Evolutionary conservation across 495 filamentous ascomycete genomes (phyloP).

Genomic region (Viridothelium virens): DNA sequence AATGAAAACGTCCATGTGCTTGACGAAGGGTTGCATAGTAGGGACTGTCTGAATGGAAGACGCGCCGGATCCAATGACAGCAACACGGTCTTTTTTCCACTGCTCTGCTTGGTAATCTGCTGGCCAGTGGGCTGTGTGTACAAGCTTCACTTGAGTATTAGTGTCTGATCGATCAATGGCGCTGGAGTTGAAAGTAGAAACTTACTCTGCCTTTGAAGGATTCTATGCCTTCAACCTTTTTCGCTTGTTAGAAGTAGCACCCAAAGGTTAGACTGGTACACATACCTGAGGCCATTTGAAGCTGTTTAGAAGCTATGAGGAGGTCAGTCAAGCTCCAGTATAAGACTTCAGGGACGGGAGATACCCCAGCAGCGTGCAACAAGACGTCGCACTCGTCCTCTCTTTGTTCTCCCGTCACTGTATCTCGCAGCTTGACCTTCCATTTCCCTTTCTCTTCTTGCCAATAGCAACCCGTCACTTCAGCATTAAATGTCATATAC

Average conservation of each 20-base stretch:
- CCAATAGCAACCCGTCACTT: constrained; percentile 32
- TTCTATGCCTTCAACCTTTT: constrained; percentile 26
- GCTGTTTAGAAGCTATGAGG: constrained; percentile 28
- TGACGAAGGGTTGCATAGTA: constrained; percentile 32
- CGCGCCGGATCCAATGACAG: constrained; percentile 35
- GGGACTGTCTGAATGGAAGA: constrained; percentile 39
- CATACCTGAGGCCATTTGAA: constrained; percentile 29
- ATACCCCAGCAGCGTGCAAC: constrained; percentile 27
- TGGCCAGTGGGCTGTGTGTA: constrained; percentile 47
- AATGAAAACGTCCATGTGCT: constrained; percentile 35
- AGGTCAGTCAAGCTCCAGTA: neutral
- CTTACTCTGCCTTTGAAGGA: constrained; percentile 33
- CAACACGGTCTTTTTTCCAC: constrained; percentile 43
- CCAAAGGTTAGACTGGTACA: neutral
- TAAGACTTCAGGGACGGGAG: neutral
- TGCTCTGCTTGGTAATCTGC: constrained; percentile 48
- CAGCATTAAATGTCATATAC: constrained; percentile 34
- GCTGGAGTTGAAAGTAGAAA: neutral
- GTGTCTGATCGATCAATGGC: neutral
- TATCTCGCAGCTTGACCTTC: constrained; percentile 30
- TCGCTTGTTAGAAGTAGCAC: neutral
- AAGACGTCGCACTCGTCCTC: constrained; percentile 33
- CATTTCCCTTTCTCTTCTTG: constrained; percentile 31
- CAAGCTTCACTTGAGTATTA: constrained; percentile 31
- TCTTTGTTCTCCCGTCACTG: constrained; percentile 23